phyloP scores from a whole-genome alignment of 2,329 filamentous ascomycete genomes.

The Curvularia sp. region DNA sequence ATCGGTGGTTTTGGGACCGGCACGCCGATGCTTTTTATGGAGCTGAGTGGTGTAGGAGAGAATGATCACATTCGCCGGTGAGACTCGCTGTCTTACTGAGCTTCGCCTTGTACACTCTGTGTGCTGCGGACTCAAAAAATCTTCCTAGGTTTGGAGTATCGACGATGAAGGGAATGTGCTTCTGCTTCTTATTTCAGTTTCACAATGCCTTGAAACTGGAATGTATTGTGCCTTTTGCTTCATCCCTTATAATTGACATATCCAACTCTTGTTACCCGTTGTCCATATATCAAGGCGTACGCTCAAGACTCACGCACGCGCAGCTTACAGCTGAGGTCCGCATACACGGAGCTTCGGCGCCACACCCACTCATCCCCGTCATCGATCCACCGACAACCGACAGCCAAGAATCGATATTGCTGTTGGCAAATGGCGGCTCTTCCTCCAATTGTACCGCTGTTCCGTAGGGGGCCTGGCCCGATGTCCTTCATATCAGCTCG shows the following conservation, averaged over 20 bases:
- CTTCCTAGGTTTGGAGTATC: slow-evolving; percentile 3
- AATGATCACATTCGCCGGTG: slow-evolving; percentile 11
- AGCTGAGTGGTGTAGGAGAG: slow-evolving; percentile 14
- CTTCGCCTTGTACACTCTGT: slow-evolving; percentile 7
- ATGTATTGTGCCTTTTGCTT: slow-evolving; percentile 6
- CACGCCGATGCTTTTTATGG: slow-evolving; percentile 15
- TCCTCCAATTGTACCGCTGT: slow-evolving; percentile 10
- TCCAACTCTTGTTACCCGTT: not conserved
- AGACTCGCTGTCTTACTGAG: slow-evolving; percentile 12
- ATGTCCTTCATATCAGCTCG: slow-evolving; percentile 5
- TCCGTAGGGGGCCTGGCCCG: slow-evolving; percentile 7
- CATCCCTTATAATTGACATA: not conserved
- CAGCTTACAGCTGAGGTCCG: slow-evolving; percentile 9
- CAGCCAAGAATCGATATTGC: slow-evolving; percentile 6
- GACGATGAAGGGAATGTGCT: not conserved
- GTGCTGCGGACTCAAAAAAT: slow-evolving; percentile 17
- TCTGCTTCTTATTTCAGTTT: slow-evolving; percentile 10
- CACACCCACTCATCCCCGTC: slow-evolving; percentile 6
- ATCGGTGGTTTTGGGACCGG: slow-evolving; percentile 14
- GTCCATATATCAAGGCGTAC: slow-evolving; percentile 7
- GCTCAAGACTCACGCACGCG: slow-evolving; percentile 8
- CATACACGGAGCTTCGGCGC: slow-evolving; percentile 14
- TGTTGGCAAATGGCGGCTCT: slow-evolving; percentile 12
- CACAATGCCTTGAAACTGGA: slow-evolving; percentile 10
- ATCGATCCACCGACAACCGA: slow-evolving; percentile 5